These are phyloP conservation scores for Xylariaceae sp. DNA, from an alignment of 2,329 filamentous ascomycete genomes.

Conservation along the genomic window DNA sequence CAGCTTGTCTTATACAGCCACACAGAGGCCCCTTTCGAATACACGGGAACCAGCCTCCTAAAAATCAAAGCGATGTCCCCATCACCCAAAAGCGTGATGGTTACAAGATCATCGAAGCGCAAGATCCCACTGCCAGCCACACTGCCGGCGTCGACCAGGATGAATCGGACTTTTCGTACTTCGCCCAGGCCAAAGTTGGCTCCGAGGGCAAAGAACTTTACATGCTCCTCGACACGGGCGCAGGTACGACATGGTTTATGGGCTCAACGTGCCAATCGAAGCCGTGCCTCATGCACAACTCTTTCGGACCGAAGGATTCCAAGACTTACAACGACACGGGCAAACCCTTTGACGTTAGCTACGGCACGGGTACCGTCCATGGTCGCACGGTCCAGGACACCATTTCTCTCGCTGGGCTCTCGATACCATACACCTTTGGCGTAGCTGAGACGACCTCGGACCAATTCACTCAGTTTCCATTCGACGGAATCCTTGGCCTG, in stretches of 20 bases:
- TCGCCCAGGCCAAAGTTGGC: slow-evolving; percentile 53
- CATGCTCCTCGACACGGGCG: slow-evolving; percentile 62
- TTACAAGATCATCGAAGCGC: slow-evolving; percentile 45
- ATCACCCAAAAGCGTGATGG: slow-evolving; percentile 40
- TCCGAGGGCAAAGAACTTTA: slow-evolving; percentile 50
- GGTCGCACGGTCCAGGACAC: slow-evolving; percentile 64
- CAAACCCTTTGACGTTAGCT: slow-evolving; percentile 60
- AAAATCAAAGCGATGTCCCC: slow-evolving; percentile 15
- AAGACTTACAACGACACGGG: slow-evolving; percentile 51
- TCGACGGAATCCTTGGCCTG: slow-evolving; percentile 82
- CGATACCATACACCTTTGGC: slow-evolving; percentile 63
- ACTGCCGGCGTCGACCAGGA: slow-evolving; percentile 57
- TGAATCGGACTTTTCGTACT: slow-evolving; percentile 62
- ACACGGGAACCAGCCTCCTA: slow-evolving; percentile 34
- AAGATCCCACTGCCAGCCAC: slow-evolving; percentile 40
- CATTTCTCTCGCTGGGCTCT: slow-evolving; percentile 60
- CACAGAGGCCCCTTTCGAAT: slow-evolving; percentile 36
- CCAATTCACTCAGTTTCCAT: slow-evolving; percentile 72
- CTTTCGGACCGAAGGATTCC: slow-evolving; percentile 63
- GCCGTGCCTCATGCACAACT: slow-evolving; percentile 65
- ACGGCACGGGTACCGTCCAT: slow-evolving; percentile 70
- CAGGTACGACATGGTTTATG: slow-evolving; percentile 80
- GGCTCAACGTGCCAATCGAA: slow-evolving; percentile 59
- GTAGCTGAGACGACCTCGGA: slow-evolving; percentile 64
- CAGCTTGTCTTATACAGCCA: slow-evolving; percentile 25